Percentiles rank a stretch among this genome's conserved stretches.
Conservation (phyloP, 805 yeast species). For the Candida ovalis region DNA sequence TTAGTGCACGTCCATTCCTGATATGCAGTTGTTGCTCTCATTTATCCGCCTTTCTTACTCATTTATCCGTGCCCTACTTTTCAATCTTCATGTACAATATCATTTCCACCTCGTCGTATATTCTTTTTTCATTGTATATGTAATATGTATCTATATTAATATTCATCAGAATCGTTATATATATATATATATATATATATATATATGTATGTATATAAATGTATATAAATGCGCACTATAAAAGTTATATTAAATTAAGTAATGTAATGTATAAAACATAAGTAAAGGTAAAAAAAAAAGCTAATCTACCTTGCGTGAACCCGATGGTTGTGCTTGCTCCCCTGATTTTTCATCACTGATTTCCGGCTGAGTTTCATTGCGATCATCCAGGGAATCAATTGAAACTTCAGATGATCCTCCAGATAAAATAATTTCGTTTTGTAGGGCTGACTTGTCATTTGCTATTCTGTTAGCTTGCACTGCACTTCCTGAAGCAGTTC, state of each 20-base stretch:
- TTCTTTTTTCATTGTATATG: not conserved
- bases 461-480: not conserved
- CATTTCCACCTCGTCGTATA: no score
- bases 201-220: not conserved
- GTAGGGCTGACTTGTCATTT: not conserved
- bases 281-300: no score
- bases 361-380: no score
- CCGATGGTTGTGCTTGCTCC: not conserved
- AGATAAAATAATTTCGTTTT: slow-evolving; percentile 1
- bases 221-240: not conserved
- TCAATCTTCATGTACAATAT: no score
- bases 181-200: not conserved
- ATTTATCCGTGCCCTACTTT: no score
- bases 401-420: slow-evolving; percentile 1
- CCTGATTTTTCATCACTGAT: not conserved
- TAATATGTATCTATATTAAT: not conserved
- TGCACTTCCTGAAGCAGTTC: not conserved
- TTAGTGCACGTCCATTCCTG: no score
- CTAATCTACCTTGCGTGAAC: no score
- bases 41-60: no score
- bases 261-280: not conserved
- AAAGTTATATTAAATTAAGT: not conserved
- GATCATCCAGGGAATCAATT: not conserved
- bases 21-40: no score
- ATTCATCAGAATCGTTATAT: not conserved